Percentiles rank a stretch among this genome's conserved stretches.
Evolutionary conservation across 768 basidiomycete genomes (phyloP).

Genomic region (Podaxis sp.): DNA sequence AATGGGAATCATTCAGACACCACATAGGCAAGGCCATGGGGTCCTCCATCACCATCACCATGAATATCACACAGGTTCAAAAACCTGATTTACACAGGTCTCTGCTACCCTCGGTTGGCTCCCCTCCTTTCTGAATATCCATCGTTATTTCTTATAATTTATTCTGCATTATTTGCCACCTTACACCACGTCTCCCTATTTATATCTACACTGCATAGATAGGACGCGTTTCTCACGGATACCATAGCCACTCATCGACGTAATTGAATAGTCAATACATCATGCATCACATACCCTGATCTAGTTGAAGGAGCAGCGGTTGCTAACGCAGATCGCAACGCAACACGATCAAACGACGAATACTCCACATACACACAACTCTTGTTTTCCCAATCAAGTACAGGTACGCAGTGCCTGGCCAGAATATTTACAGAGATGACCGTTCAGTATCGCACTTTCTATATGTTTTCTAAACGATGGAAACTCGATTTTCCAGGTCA

Average conservation of each 20-base stretch:
- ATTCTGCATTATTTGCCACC: neutral
- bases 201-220: neutral
- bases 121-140: neutral
- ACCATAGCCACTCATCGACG: neutral
- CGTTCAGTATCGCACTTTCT: slow-evolving; percentile 57
- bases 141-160: neutral
- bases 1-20: slow-evolving; percentile 2
- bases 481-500: slow-evolving; percentile 80
- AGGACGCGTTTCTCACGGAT: neutral
- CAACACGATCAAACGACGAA: too few relatives aligned
- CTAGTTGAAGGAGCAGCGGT: neutral
- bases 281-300: neutral
- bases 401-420: slow-evolving; percentile 19
- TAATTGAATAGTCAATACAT: neutral
- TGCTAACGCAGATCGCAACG: neutral
- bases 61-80: neutral
- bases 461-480: slow-evolving; percentile 74
- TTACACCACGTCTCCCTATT: neutral
- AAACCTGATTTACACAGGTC: neutral
- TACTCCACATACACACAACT: too few relatives aligned
- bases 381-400: slow-evolving; percentile 63
- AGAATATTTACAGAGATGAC: neutral
- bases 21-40: neutral
- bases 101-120: too few relatives aligned
- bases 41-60: neutral